Conservation (phyloP, 73 alveolate genomes). For the Paramecium tetraurelia region DNA sequence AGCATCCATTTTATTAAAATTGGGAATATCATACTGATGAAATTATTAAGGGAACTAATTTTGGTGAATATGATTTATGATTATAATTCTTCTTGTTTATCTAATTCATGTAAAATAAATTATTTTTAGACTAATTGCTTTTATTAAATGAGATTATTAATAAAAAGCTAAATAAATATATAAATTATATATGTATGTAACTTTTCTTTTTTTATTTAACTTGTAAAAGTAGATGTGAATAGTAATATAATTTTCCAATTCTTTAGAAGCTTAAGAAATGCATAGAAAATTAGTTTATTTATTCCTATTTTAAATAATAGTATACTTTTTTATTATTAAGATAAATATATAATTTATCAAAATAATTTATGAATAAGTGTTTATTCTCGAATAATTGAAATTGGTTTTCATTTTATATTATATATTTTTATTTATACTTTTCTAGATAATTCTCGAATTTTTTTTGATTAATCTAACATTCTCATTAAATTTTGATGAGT, state of each 20-base stretch:
- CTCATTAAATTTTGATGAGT: background rate
- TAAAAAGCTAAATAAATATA: no score
- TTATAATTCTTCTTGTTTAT: background rate
- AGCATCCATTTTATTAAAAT: background rate
- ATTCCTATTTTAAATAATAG: no score
- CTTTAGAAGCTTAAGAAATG: background rate
- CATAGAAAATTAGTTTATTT: no score
- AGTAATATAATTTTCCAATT: background rate
- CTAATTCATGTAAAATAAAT: background rate
- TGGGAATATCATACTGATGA: constrained; percentile 14
- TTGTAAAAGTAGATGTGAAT: no score
- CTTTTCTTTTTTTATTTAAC: no score
- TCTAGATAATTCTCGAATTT: background rate
- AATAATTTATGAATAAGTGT: background rate
- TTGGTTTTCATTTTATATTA: background rate
- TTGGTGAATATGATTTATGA: constrained; percentile 25
- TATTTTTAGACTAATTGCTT: background rate
- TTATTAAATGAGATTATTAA: background rate
- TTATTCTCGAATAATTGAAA: background rate
- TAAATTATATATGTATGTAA: background rate
- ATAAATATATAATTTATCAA: no score
- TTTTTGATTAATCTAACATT: background rate
- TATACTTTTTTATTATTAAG: background rate
- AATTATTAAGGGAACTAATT: background rate
- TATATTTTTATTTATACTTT: background rate